Base-by-base conservation (phyloP, 352 stramenopile genomes). In the Globisporangium canariense region DNA sequence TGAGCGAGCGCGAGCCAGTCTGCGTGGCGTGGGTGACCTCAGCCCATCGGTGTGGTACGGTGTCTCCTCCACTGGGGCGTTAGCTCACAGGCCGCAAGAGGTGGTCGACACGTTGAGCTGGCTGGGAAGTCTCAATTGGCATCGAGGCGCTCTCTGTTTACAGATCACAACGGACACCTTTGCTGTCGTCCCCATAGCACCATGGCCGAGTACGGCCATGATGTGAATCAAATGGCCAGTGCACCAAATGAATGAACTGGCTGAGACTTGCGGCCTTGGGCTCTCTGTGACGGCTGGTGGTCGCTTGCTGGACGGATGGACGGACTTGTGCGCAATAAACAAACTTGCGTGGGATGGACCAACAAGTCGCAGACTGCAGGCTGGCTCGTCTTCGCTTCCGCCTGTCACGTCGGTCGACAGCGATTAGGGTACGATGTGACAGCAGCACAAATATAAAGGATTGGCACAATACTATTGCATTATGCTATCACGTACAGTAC, bases 351-450 rank as follows among this genome's bases (percentile, higher is more conserved):
- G 25, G 25, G 25, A 28, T 28, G 25, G 25, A 28, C 25, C 25
- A 28, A 28, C 25, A 28, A 28, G 25, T 28, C 25, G 25, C 25
- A 28, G 25, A 28, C 25, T 28, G 25, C 25, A 28, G 25, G 30
- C 13, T 58, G 51, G 30, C 51, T 58, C 51, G 51, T 41, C 30
- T 58, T 43, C n/a, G 13, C 34, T 53, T 53, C 47, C 34, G 47
- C 30, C 20, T 58, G 50, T 56, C 28, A 58, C 51, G 51, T 58
- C 18, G 51, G 30, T 43, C 51, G 30, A 30, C 16, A 43, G 30
- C 51, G 51, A 43, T 43, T 43, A 58, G 51, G 51, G 51, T 9
- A 58, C 51, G 16, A 58, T 28, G 30, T 43, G 16, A 43, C 51
- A 30, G 10, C 30, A 28, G 25, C 25, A 28, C 25, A 28, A 28